Percentiles rank a stretch among this genome's conserved stretches.
phyloP scores from a whole-genome alignment of 352 stramenopile species.

The Phytopythium oedochilum region DNA sequence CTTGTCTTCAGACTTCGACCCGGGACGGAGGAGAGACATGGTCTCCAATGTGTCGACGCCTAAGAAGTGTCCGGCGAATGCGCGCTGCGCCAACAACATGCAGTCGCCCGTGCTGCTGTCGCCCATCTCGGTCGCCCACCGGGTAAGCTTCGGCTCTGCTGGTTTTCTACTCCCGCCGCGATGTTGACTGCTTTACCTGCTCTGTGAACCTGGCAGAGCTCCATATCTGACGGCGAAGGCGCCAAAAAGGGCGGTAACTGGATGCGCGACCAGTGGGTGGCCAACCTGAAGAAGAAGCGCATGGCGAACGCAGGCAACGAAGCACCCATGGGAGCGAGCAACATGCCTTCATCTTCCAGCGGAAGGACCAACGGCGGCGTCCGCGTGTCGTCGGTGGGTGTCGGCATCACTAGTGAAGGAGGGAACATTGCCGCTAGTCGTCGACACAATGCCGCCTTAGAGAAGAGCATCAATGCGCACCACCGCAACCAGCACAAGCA shows the following conservation, averaged over 20 bases:
- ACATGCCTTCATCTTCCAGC: not conserved
- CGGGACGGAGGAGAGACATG: conserved; percentile 15
- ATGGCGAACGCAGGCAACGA: conserved; percentile 24
- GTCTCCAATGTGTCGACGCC: conserved; percentile 13
- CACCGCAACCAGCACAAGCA: conserved; percentile 22
- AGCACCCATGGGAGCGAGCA: conserved; percentile 7
- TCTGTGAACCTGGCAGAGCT: conserved; percentile 22
- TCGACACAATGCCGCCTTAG: conserved; percentile 11
- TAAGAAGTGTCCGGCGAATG: conserved; percentile 23
- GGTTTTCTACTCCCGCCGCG: no score
- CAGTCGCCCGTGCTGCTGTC: conserved; percentile 33
- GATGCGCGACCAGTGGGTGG: conserved; percentile 81
- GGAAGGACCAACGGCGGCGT: not conserved
- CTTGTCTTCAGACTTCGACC: not conserved
- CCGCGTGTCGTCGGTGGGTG: not conserved
- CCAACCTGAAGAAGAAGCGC: conserved; percentile 78
- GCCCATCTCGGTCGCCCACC: conserved; percentile 44
- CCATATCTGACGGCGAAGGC: conserved; percentile 27
- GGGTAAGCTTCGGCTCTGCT: conserved; percentile 22
- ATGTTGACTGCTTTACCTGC: conserved; percentile 1
- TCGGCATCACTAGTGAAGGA: not conserved
- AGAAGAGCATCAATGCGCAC: conserved; percentile 31
- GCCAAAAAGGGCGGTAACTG: conserved; percentile 42
- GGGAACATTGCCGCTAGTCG: not conserved
- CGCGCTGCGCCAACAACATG: conserved; percentile 9